Percentiles rank a stretch among this genome's conserved stretches.
Evolutionary conservation across 306 rosid genomes (phyloP).

Genomic region (Citrullus mucosospermus): DNA sequence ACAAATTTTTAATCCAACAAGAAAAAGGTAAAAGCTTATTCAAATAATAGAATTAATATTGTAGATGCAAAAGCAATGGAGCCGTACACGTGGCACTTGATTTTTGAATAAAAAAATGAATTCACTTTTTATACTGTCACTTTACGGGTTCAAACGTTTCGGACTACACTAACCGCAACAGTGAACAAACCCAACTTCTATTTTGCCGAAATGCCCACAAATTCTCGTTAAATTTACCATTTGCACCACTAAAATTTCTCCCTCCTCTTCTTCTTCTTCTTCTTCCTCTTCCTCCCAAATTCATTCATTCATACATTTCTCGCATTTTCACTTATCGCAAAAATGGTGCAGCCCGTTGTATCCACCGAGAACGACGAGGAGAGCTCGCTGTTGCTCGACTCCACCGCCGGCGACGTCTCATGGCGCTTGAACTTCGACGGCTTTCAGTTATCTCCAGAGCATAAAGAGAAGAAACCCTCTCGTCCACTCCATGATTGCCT

Average conservation of each 20-base stretch:
- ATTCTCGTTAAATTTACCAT: neutral
- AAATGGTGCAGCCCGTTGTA: constrained; percentile 41
- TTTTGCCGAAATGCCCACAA: neutral
- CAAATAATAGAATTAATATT: neutral
- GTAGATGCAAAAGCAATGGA: neutral
- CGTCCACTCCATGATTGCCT: constrained; percentile 65
- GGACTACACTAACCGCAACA: constrained; percentile 10
- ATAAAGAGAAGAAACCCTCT: constrained; percentile 42
- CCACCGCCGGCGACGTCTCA: constrained; percentile 46
- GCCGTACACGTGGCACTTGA: neutral
- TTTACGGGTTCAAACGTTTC: neutral
- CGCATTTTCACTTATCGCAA: neutral
- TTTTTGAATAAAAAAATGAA: too few relatives aligned
- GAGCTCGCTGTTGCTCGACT: constrained; percentile 29
- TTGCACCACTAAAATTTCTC: neutral
- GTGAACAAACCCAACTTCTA: neutral
- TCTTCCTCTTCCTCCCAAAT: neutral
- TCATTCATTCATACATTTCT: neutral
- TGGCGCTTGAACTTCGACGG: constrained; percentile 87
- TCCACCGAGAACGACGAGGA: constrained; percentile 37
- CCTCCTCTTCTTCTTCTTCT: neutral
- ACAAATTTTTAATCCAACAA: too few relatives aligned
- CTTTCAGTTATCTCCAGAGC: constrained; percentile 36
- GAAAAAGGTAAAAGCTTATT: neutral
- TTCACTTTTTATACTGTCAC: neutral